These are phyloP conservation scores for Kokia cookei DNA, from an alignment of 441 rosid genomes.

Conservation along the genomic window DNA sequence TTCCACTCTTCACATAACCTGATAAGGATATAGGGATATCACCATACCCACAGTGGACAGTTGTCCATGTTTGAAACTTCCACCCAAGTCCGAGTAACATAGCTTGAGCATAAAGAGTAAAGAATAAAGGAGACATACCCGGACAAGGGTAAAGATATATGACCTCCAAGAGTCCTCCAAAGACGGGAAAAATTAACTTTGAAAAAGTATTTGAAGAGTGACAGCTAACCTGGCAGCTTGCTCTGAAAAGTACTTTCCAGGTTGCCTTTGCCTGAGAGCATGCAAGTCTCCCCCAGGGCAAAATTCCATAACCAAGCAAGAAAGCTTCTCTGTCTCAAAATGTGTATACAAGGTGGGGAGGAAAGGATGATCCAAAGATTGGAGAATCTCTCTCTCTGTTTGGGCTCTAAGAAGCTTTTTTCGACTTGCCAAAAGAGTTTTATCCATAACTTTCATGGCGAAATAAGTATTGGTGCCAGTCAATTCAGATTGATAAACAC, in stretches of 20 bases:
- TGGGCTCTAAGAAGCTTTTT: conserved; percentile 74
- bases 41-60: too few species aligned
- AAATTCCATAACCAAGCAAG: conserved; percentile 92
- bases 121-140: too few species aligned
- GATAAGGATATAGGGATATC: too few species aligned
- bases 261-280: conserved; percentile 62
- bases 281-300: conserved; percentile 83
- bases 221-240: conserved; percentile 53
- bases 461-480: conserved; percentile 60
- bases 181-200: too few species aligned
- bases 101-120: too few species aligned
- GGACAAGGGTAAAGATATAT: too few species aligned
- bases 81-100: too few species aligned
- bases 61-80: too few species aligned
- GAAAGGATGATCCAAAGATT: conserved; percentile 72
- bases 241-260: conserved; percentile 62
- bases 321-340: conserved; percentile 66
- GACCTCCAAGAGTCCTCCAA: too few species aligned
- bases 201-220: background rate
- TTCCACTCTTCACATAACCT: too few species aligned
- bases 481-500: conserved; percentile 72
- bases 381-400: conserved; percentile 75
- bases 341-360: conserved; percentile 64
- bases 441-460: conserved; percentile 88
- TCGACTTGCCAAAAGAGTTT: conserved; percentile 56